A percentile compares a stretch with the other conserved stretches of the same genome.
These are phyloP conservation scores for Umbelopsis vinacea DNA, from an alignment of 192 early-diverging fungal species.

Conservation along the genomic window DNA sequence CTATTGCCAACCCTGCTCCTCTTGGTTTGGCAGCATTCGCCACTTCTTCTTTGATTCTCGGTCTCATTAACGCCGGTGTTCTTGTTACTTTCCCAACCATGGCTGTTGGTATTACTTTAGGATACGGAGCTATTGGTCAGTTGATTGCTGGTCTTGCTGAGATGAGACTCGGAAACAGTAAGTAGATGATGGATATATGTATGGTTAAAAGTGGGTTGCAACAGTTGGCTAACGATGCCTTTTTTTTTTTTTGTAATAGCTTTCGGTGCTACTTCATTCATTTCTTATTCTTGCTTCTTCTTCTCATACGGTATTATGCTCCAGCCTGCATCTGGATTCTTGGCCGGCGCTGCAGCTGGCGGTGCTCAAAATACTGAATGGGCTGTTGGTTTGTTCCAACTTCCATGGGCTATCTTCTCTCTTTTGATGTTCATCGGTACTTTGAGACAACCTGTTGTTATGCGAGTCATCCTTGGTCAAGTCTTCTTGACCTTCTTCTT, in stretches of 20 bases:
- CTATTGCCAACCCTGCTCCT: slow-evolving; percentile 9
- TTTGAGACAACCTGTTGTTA: slow-evolving; percentile 26
- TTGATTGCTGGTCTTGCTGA: slow-evolving; percentile 30
- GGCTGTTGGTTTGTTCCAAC: slow-evolving; percentile 19
- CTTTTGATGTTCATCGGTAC: slow-evolving; percentile 34
- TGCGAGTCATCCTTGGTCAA: slow-evolving; percentile 25
- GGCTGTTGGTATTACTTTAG: slow-evolving; percentile 32
- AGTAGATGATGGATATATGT: neutral
- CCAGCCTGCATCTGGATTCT: slow-evolving; percentile 26
- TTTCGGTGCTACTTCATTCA: slow-evolving; percentile 34
- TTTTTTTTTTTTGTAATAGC: neutral
- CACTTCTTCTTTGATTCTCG: slow-evolving; percentile 30
- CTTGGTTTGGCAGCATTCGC: slow-evolving; percentile 34
- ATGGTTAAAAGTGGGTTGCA: neutral
- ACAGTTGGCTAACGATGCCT: neutral
- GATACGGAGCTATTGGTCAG: slow-evolving; percentile 27
- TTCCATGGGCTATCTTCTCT: slow-evolving; percentile 27
- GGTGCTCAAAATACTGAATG: slow-evolving; percentile 12
- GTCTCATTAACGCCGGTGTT: slow-evolving; percentile 28
- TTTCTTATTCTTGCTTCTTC: slow-evolving; percentile 32
- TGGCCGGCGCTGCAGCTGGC: neutral
- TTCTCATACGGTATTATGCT: slow-evolving; percentile 37
- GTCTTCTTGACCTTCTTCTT: slow-evolving; percentile 32
- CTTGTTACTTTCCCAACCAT: slow-evolving; percentile 21
- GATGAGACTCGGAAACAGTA: slow-evolving; percentile 27